Percentiles rank a stretch among this genome's conserved stretches.
These are phyloP conservation scores for Hibiscus tridactylites DNA, from an alignment of 345 rosid species.

Conservation along the genomic window DNA sequence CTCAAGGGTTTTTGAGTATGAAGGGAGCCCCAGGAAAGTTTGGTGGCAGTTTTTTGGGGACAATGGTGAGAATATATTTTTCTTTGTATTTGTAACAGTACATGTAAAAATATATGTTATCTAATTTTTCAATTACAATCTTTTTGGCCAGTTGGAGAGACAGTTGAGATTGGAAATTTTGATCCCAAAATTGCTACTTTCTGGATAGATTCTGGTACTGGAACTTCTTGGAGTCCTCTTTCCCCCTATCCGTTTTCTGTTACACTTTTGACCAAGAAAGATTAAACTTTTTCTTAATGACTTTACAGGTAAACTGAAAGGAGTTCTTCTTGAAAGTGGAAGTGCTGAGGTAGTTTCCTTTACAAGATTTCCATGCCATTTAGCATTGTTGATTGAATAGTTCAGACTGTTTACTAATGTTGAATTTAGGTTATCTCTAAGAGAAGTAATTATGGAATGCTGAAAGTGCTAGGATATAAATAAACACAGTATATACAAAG, in stretches of 20 bases:
- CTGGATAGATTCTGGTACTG: slow-evolving; percentile 86
- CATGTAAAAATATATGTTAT: background rate
- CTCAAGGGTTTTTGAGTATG: slow-evolving; percentile 84
- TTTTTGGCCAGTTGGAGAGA: slow-evolving; percentile 68
- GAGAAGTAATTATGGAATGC: background rate
- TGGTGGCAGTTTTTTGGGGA: slow-evolving; percentile 98
- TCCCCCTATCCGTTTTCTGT: background rate
- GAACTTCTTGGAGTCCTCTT: background rate
- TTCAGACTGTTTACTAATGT: background rate
- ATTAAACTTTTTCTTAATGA: background rate
- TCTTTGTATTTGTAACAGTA: background rate
- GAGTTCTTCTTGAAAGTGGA: slow-evolving; percentile 93
- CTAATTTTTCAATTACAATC: slow-evolving; percentile 7
- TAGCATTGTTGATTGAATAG: background rate
- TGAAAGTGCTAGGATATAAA: background rate
- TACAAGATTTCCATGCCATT: background rate
- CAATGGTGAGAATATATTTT: slow-evolving; percentile 46
- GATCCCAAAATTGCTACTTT: slow-evolving; percentile 91
- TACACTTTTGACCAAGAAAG: background rate
- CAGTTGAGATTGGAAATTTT: slow-evolving; percentile 73
- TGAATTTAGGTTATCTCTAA: background rate
- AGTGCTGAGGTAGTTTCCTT: slow-evolving; percentile 65
- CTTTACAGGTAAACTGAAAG: slow-evolving; percentile 76
- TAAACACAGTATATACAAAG: background rate
- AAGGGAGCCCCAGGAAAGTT: slow-evolving; percentile 83